Conservation (phyloP, 108 stramenopile genomes). For the Skeletonema costatum region DNA sequence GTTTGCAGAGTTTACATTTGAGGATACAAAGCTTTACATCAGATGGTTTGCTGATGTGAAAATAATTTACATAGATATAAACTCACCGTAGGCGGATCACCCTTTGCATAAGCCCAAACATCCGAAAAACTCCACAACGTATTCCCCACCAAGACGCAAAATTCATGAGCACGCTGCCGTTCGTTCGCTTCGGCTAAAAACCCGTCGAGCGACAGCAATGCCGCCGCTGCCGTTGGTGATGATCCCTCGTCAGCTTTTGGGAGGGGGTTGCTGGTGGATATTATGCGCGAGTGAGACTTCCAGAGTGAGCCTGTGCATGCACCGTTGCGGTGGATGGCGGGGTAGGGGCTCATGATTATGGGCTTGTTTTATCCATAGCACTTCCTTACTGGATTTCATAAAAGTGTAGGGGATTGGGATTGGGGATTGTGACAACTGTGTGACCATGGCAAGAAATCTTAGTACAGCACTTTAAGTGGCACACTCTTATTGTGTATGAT, state of each 20-base stretch:
- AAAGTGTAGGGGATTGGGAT: too few species aligned
- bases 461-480: too few species aligned
- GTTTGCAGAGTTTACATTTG: not conserved
- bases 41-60: not conserved
- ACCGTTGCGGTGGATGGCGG: conserved; percentile 46
- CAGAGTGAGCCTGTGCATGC: conserved; percentile 48
- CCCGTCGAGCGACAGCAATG: conserved; percentile 31
- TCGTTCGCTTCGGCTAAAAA: conserved; percentile 52
- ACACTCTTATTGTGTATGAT: too few species aligned
- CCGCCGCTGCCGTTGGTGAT: conserved; percentile 5
- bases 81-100: conserved; percentile 71
- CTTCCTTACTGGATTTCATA: too few species aligned
- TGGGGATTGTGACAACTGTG: too few species aligned
- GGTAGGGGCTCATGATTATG: conserved; percentile 28
- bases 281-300: conserved; percentile 46
- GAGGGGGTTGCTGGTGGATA: not conserved
- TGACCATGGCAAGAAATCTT: too few species aligned
- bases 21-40: not conserved
- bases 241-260: conserved; percentile 1
- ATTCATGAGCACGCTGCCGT: conserved; percentile 56
- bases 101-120: conserved; percentile 54
- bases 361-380: not conserved
- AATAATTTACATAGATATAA: not conserved
- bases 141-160: conserved; percentile 73
- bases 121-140: conserved; percentile 73